These are phyloP conservation scores for Suillus subalutaceus DNA, from an alignment of 768 basidiomycete species.

Conservation along the genomic window DNA sequence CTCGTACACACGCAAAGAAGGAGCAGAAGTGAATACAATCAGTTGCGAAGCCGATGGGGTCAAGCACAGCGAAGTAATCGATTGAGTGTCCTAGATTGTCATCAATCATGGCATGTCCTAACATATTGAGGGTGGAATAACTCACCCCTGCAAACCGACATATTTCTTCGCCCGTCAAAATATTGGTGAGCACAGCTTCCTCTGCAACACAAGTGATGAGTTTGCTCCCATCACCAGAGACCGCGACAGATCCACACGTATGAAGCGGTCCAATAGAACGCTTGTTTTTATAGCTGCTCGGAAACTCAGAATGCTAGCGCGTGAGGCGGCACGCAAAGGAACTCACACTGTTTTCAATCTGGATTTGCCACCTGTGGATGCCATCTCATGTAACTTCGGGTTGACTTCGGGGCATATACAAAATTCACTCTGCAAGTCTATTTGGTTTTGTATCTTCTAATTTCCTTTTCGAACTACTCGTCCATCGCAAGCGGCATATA, in stretches of 20 bases:
- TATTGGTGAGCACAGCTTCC: slow-evolving; percentile 80
- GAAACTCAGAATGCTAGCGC: not conserved
- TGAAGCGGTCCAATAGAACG: slow-evolving; percentile 79
- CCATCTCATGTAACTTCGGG: not conserved
- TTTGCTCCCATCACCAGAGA: slow-evolving; percentile 75
- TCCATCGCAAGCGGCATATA: not conserved
- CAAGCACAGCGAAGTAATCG: slow-evolving; percentile 82
- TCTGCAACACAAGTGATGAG: slow-evolving; percentile 89
- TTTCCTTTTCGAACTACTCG: slow-evolving; percentile 6
- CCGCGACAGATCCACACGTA: slow-evolving; percentile 84
- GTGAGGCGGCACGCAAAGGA: not conserved
- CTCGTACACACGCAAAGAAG: slow-evolving; percentile 83
- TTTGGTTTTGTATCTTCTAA: slow-evolving; percentile 7
- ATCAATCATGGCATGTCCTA: slow-evolving; percentile 2
- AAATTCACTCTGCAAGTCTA: slow-evolving; percentile 4
- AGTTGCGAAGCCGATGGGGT: slow-evolving; percentile 77
- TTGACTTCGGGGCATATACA: not conserved
- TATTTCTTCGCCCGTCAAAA: slow-evolving; percentile 71
- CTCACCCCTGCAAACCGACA: slow-evolving; percentile 85
- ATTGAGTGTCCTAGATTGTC: slow-evolving; percentile 71
- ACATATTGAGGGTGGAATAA: slow-evolving; percentile 21
- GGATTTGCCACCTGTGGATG: slow-evolving; percentile 5
- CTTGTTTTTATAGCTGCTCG: slow-evolving; percentile 70
- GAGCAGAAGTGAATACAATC: slow-evolving; percentile 77
- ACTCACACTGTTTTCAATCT: slow-evolving; percentile 10